Percentiles rank a stretch among this genome's conserved stretches.
Conservation (phyloP, 2,329 filamentous ascomycete species). For the Diplodia mutila region DNA sequence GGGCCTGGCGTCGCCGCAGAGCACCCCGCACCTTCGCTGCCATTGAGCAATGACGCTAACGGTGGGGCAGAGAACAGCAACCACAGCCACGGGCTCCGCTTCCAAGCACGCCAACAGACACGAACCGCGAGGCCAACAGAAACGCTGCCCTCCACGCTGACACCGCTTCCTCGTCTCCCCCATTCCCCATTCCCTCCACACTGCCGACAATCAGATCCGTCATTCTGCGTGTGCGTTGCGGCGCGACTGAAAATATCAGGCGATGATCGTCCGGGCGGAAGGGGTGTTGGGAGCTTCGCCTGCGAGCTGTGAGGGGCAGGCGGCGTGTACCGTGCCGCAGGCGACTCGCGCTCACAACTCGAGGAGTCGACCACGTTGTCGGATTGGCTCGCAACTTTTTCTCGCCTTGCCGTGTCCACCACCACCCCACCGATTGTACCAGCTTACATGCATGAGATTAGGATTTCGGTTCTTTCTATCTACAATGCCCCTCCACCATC, state of each 20-base stretch:
- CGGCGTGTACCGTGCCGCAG: not conserved
- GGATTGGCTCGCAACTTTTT: not conserved
- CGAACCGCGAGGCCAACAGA: slow-evolving; percentile 1
- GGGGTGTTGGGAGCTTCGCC: not conserved
- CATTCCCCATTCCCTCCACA: not conserved
- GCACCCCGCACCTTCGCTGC: slow-evolving; percentile 11
- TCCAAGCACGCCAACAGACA: not conserved
- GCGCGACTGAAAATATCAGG: not conserved
- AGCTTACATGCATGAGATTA: slow-evolving; percentile 3
- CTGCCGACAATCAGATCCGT: not conserved
- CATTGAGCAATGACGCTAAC: slow-evolving; percentile 16
- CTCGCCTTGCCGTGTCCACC: not conserved
- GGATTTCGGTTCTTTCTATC: not conserved
- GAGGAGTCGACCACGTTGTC: not conserved
- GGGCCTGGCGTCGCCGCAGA: not conserved
- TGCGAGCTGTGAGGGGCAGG: not conserved
- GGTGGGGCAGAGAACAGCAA: slow-evolving; percentile 15
- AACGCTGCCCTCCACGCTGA: not conserved
- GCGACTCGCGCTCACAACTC: not conserved
- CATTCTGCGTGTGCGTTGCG: not conserved
- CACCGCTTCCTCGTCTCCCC: not conserved
- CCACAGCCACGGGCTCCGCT: not conserved
- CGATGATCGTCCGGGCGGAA: slow-evolving; percentile 6
- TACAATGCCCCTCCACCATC: not conserved
- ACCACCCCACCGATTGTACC: not conserved